phyloP scores from a whole-genome alignment of 345 rosid species.

The Sapria himalayana region DNA sequence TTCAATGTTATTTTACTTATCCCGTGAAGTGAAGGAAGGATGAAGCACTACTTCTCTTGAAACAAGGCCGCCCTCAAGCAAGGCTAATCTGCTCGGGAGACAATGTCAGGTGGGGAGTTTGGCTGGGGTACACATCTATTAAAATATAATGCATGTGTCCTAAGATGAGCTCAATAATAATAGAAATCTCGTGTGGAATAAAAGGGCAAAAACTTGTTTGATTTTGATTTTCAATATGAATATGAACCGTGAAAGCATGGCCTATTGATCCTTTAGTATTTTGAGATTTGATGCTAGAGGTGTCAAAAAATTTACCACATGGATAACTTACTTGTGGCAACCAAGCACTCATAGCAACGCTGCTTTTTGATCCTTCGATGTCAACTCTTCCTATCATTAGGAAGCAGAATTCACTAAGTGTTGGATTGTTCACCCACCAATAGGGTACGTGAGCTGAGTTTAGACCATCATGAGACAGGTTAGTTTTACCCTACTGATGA shows the following conservation, averaged over 20 bases:
- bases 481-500: slow-evolving; percentile 12
- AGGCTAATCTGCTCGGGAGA: slow-evolving; percentile 4
- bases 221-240: slow-evolving; percentile 6
- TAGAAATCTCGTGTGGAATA: slow-evolving; percentile 11
- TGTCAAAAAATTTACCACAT: slow-evolving; percentile 12
- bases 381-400: slow-evolving; percentile 9
- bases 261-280: slow-evolving; percentile 13
- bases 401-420: slow-evolving; percentile 9
- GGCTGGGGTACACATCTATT: slow-evolving; percentile 16
- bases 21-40: background rate
- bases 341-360: slow-evolving; percentile 18
- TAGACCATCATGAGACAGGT: slow-evolving; percentile 10
- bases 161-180: slow-evolving; percentile 18
- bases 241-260: slow-evolving; percentile 14
- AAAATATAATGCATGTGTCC: slow-evolving; percentile 17
- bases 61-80: background rate
- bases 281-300: slow-evolving; percentile 10
- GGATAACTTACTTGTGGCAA: slow-evolving; percentile 15
- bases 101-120: slow-evolving; percentile 11
- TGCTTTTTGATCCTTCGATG: slow-evolving; percentile 10
- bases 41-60: background rate
- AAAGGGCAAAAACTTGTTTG: slow-evolving; percentile 12
- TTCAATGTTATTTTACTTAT: too few species aligned
- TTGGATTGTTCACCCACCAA: slow-evolving; percentile 11
- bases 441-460: slow-evolving; percentile 10